phyloP scores from a whole-genome alignment of 441 rosid species.

The Gossypium lobatum region DNA sequence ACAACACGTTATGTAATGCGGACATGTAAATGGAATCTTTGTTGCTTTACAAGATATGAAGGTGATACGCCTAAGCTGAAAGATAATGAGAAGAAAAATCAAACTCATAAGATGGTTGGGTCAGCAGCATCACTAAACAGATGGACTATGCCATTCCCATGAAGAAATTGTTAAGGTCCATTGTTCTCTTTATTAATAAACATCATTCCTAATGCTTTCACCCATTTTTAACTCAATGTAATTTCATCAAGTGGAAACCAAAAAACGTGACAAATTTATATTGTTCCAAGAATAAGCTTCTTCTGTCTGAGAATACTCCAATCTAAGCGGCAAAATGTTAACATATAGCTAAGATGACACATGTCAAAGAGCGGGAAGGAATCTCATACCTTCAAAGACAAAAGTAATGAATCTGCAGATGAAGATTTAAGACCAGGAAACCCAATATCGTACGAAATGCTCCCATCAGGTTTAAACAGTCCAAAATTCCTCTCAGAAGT shows the following conservation, averaged over 20 bases:
- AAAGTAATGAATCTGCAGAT: slow-evolving; percentile 38
- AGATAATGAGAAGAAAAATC: slow-evolving; percentile 6
- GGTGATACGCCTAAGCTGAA: not conserved
- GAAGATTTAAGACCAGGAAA: slow-evolving; percentile 63
- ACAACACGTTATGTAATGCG: not conserved
- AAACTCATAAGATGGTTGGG: not conserved
- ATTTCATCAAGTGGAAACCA: not conserved
- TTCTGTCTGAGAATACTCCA: not conserved
- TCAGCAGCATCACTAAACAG: not conserved
- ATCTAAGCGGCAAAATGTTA: not conserved
- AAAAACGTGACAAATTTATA: not conserved
- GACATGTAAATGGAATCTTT: no score
- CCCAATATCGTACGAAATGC: slow-evolving; percentile 72
- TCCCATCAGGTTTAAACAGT: slow-evolving; percentile 85
- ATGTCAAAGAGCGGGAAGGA: slow-evolving; percentile 7
- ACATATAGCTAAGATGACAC: slow-evolving; percentile 6
- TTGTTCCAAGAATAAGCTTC: not conserved
- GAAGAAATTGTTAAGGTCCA: not conserved
- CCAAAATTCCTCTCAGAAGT: slow-evolving; percentile 91
- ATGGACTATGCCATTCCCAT: not conserved
- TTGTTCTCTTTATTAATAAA: not conserved
- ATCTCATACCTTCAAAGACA: slow-evolving; percentile 59
- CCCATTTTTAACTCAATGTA: not conserved
- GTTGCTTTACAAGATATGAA: not conserved
- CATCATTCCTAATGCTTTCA: not conserved